These are phyloP conservation scores for Diaporthe sp. DNA, from an alignment of 2,329 filamentous ascomycete genomes.

Conservation along the genomic window DNA sequence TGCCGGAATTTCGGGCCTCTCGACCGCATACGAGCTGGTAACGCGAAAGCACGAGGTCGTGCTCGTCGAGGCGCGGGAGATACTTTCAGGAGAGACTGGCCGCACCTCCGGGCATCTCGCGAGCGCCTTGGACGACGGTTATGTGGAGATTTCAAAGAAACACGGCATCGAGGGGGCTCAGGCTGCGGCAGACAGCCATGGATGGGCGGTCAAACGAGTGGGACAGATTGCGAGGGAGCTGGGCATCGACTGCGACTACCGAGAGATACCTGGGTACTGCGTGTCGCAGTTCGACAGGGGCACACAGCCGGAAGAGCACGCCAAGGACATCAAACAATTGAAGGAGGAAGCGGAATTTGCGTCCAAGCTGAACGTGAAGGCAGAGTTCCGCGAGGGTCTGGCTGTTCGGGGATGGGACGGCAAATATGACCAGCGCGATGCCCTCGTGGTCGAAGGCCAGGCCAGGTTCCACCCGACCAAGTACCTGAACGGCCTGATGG, in stretches of 20 bases:
- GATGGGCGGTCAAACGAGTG: conserved; percentile 62
- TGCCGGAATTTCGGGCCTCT: conserved; percentile 63
- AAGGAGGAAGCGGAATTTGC: conserved; percentile 57
- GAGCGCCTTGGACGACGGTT: conserved; percentile 65
- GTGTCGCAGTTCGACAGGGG: too few species aligned
- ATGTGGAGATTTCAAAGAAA: conserved; percentile 60
- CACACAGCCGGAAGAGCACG: too few species aligned
- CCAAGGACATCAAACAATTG: conserved; percentile 56
- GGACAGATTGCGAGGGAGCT: conserved; percentile 59
- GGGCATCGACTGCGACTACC: too few species aligned
- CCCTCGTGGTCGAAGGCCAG: conserved; percentile 57
- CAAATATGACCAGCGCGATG: conserved; percentile 60
- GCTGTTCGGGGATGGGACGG: too few species aligned
- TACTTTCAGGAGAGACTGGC: conserved; percentile 63
- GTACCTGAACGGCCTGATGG: conserved; percentile 63
- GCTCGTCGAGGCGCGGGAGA: conserved; percentile 65
- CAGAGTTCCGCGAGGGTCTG: conserved; percentile 53
- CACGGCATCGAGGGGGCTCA: too few species aligned
- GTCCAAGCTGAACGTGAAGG: conserved; percentile 54
- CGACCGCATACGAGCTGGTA: conserved; percentile 63
- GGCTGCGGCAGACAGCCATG: conserved; percentile 62
- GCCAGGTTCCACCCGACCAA: conserved; percentile 68
- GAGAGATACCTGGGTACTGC: too few species aligned
- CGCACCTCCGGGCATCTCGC: conserved; percentile 65
- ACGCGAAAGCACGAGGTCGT: conserved; percentile 59